phyloP scores from a whole-genome alignment of 2,329 filamentous ascomycete species.

The Cladosporium sp. region DNA sequence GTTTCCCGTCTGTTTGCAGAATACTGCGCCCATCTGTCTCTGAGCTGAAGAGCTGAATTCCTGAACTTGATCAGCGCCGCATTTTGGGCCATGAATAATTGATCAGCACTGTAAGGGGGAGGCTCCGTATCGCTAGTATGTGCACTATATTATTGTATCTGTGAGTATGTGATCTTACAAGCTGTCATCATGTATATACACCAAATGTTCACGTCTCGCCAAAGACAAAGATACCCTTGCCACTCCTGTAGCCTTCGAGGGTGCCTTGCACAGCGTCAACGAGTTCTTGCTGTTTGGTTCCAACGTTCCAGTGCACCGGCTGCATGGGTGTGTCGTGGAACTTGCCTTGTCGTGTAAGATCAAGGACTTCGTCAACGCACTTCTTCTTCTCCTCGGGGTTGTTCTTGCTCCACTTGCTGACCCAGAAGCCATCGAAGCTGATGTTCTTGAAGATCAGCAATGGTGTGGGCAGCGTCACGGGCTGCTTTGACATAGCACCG shows the following conservation, averaged over 20 bases:
- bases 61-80: neutral
- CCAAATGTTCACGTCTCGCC: conserved; percentile 46
- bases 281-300: conserved; percentile 69
- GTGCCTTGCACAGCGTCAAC: conserved; percentile 78
- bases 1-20: neutral
- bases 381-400: conserved; percentile 71
- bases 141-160: neutral
- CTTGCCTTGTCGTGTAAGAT: conserved; percentile 69
- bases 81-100: neutral
- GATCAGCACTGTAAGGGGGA: neutral
- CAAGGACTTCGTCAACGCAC: conserved; percentile 82
- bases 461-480: conserved; percentile 75
- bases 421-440: conserved; percentile 89
- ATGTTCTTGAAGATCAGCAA: conserved; percentile 93
- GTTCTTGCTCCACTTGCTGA: conserved; percentile 81
- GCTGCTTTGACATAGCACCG: conserved; percentile 90
- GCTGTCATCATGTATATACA: neutral
- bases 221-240: conserved; percentile 90
- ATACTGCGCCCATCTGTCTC: neutral
- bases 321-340: conserved; percentile 85
- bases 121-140: neutral
- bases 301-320: conserved; percentile 78
- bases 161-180: neutral
- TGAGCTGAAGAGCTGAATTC: neutral
- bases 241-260: conserved; percentile 77